A percentile compares a stretch with the other conserved stretches of the same genome.
phyloP scores from a whole-genome alignment of 805 yeast genomes.

The Suhomyces sp. region DNA sequence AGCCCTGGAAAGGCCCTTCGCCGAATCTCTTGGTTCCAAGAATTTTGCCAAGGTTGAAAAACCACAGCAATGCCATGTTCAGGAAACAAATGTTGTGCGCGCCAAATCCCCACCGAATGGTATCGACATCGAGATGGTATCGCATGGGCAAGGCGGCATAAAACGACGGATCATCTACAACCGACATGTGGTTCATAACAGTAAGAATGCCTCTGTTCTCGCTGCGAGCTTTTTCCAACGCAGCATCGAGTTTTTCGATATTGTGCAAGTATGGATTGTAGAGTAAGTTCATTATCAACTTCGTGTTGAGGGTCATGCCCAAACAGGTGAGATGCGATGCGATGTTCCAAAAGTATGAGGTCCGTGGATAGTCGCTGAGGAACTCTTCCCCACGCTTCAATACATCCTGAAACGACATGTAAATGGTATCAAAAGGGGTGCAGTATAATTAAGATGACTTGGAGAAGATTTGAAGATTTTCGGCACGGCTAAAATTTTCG shows the following conservation, averaged over 20 bases:
- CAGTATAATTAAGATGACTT: neutral
- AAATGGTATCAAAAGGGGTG: constrained; percentile 1
- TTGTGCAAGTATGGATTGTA: constrained; percentile 66
- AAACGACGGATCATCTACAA: constrained; percentile 85
- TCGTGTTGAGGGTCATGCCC: constrained; percentile 62
- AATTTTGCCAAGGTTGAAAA: constrained; percentile 88
- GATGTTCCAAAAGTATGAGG: constrained; percentile 57
- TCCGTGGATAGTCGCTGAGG: constrained; percentile 60
- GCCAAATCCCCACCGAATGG: constrained; percentile 90
- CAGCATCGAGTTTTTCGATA: constrained; percentile 60
- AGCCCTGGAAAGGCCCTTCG: constrained; percentile 87
- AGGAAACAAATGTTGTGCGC: constrained; percentile 89
- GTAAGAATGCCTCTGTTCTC: constrained; percentile 80
- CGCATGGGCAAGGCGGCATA: constrained; percentile 85
- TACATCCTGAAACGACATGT: constrained; percentile 70
- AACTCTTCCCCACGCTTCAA: constrained; percentile 71
- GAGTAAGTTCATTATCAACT: constrained; percentile 54
- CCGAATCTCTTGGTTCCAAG: constrained; percentile 86
- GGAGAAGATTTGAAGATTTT: neutral
- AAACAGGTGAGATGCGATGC: constrained; percentile 69
- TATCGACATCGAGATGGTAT: constrained; percentile 57
- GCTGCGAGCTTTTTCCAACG: constrained; percentile 55
- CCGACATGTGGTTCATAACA: constrained; percentile 90
- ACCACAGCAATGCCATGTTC: constrained; percentile 46
- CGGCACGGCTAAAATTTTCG: constrained; percentile 1